Base-by-base conservation (phyloP, 306 rosid genomes). In the Cucurbita moschata region DNA sequence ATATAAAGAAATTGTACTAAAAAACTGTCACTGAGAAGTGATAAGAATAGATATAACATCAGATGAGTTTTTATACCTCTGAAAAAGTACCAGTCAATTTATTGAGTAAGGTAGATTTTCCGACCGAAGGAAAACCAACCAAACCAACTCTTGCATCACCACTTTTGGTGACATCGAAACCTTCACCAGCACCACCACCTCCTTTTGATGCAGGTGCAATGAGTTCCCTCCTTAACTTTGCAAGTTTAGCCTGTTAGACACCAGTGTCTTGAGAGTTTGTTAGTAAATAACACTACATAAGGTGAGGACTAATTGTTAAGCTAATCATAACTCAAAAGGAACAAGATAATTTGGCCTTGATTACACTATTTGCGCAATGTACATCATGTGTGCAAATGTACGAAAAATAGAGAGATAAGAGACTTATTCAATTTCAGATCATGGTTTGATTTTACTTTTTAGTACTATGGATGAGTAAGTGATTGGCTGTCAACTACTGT, bases 141-240 rank as follows among this genome's bases (percentile, higher is more conserved):
- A 94, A 88, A 78, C 99, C 97, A 82, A 94, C 99, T 76, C 99
- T 91, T 81, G 97, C 92, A 87, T 94, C 99, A 50, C 99, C 99
- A 71, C 99, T 94, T 86, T 94, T 94, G 77, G 99, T 94, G 56
- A 91, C 99, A 78, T 94, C 99, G 82, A 94, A 94, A 74, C 99
- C 99, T 79, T 94, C 99, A 74, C 99, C 99, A 56, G 97, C 97
- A 62, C 95, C 99, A 37, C 86, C 99, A 54, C 88, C 98, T 59
- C 99, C 99, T 78, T 94, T 94, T 23, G 99, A 38, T 3, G 97
- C 6, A 69, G 99, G 99, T 35, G 93, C 80, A 66, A 94, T 88
- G 71, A 94, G 90, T 73, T 94, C 99, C 77, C 99, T 86, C 83
- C 97, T 79, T 80, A 94, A 78, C 86, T 94, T 94, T 76, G 97